phyloP scores from a whole-genome alignment of 176 grass and related monocot species.

The Calamus simplicifolius region DNA sequence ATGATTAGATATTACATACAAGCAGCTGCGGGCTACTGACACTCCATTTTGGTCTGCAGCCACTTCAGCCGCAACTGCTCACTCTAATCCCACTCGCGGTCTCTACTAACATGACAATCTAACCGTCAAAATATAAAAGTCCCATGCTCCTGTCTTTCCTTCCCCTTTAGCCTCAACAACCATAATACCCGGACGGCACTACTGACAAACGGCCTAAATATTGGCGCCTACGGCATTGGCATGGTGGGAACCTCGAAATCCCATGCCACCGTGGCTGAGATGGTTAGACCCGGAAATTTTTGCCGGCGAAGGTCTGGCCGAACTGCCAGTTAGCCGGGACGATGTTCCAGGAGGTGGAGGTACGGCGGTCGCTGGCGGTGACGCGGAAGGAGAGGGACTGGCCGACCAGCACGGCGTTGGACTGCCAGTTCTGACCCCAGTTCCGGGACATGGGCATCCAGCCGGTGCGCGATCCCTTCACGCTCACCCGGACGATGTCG shows the following conservation, averaged over 20 bases:
- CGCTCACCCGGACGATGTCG: conserved; percentile 35
- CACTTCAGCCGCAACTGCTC: conserved; percentile 29
- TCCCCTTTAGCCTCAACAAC: neutral
- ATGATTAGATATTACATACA: conserved; percentile 1
- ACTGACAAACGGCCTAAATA: neutral
- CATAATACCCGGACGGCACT: neutral
- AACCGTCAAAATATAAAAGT: neutral
- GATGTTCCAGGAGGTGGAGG: conserved; percentile 46
- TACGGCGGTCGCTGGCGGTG: conserved; percentile 38
- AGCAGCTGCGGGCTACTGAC: conserved; percentile 33
- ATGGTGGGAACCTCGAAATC: neutral
- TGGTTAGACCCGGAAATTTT: conserved; percentile 38
- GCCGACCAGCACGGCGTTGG: conserved; percentile 38
- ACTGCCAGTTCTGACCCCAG: conserved; percentile 64
- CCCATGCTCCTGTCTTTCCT: neutral
- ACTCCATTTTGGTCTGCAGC: conserved; percentile 29
- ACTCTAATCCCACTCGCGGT: neutral
- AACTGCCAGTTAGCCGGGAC: conserved; percentile 38
- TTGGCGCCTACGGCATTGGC: neutral
- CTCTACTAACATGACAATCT: neutral
- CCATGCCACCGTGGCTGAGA: neutral
- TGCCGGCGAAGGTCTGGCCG: conserved; percentile 37
- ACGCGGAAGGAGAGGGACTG: conserved; percentile 43
- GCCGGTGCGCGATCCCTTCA: conserved; percentile 32
- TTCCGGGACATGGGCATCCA: conserved; percentile 55